Base-by-base conservation (phyloP, 495 filamentous ascomycete species). In the Penicillium parvum region DNA sequence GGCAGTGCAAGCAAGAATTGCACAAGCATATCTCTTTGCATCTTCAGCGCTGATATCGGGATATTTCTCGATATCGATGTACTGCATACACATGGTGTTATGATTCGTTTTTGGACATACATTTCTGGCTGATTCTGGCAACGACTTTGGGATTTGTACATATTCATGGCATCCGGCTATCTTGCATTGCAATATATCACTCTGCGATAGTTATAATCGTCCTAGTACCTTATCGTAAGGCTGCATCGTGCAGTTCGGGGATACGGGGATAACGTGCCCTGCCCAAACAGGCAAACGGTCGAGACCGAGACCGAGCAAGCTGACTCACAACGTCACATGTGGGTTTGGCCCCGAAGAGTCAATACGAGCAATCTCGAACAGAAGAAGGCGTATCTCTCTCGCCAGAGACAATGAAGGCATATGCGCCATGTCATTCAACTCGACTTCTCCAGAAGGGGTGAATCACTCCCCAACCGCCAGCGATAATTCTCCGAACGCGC, bases 361-460 rank as follows among this genome's bases (percentile, higher is more conserved):
- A 39, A 35, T 9, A 10, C 25, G 27, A 25, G 19, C 37, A 28
- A 16, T 19, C 37, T 38, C 36, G 22, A 4, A 30, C 12, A 15
- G 16, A 30, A 14, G 28, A 30, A 15, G 28, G 12, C 12, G 16
- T 30, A 1, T 10, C n/a, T n/a, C n/a, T n/a, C n/a, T n/a, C n/a
- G n/a, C n/a, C n/a, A n/a, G n/a, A 4, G 16, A 30, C 12, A 30
- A 30, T 30, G 28, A 30, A 15, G 28, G 12, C 12, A 30, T 30
- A 1, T 10, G 23, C 22, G 40, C 33, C 49, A 69, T 69, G 66
- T 65, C 65, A 20, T 62, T 58, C 44, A 44, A 50, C 27, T 44
- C 57, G 50, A 34, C 42, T 25, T 61, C 53, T 30, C 52, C 57
- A 25, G 54, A 60, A 23, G 49, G 41, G 32, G 19, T 43, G 28